Conservation (phyloP, 1,284 basidiomycete genomes). For the Sanghuangporus weigelae region DNA sequence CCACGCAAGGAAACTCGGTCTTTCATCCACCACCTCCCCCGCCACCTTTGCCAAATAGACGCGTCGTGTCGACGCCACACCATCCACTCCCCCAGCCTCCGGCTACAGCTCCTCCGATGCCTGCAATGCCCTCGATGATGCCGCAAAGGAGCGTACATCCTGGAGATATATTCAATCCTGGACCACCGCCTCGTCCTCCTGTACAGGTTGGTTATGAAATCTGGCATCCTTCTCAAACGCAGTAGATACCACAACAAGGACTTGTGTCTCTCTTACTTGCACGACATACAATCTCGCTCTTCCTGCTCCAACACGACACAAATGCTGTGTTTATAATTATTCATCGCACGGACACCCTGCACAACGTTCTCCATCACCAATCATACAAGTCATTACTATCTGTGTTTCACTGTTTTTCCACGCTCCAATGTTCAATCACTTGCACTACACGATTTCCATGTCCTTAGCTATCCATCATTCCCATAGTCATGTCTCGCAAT, state of each 20-base stretch:
- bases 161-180: conserved; percentile 30
- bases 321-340: not conserved
- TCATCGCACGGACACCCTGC: not conserved
- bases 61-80: conserved; percentile 11
- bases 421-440: not conserved
- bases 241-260: conserved; percentile 2
- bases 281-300: not conserved
- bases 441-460: not conserved
- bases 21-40: conserved; percentile 27
- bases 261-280: not conserved
- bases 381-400: too few species aligned
- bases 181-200: conserved; percentile 35
- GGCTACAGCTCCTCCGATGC: conserved; percentile 19
- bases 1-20: not conserved
- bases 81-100: conserved; percentile 23
- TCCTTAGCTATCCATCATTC: not conserved
- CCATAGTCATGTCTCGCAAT: too few species aligned
- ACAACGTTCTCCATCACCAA: not conserved
- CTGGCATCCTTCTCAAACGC: conserved; percentile 5
- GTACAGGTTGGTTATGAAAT: conserved; percentile 22
- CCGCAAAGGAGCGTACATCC: conserved; percentile 6
- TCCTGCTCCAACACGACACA: not conserved
- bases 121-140: conserved; percentile 13
- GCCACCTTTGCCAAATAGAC: conserved; percentile 18
- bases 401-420: not conserved